These are phyloP conservation scores for Lojkania enalia DNA, from an alignment of 2,329 filamentous ascomycete genomes.

Conservation along the genomic window DNA sequence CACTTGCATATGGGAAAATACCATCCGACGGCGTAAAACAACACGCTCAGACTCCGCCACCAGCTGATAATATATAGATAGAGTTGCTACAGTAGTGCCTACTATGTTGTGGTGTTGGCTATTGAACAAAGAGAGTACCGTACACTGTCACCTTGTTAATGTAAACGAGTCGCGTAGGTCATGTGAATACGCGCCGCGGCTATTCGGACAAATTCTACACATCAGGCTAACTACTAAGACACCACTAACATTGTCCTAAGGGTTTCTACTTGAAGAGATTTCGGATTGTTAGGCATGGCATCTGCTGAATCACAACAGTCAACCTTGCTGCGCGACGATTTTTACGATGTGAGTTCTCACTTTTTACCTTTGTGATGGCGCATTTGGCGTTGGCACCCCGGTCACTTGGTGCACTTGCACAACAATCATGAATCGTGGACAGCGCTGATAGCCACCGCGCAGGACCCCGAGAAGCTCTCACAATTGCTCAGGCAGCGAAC, in stretches of 20 bases:
- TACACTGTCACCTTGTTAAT: too few species aligned
- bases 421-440: constrained; percentile 1
- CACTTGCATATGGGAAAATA: too few species aligned
- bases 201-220: constrained; percentile 10
- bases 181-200: constrained; percentile 9
- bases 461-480: constrained; percentile 44
- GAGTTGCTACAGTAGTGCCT: too few species aligned
- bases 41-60: too few species aligned
- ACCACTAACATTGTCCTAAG: constrained; percentile 18
- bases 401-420: constrained; percentile 22
- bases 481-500: constrained; percentile 41
- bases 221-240: constrained; percentile 3
- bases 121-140: too few species aligned
- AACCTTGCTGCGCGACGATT: constrained; percentile 30
- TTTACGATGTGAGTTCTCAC: constrained; percentile 41
- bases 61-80: too few species aligned
- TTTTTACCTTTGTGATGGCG: constrained; percentile 19
- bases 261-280: constrained; percentile 13
- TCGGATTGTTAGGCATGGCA: constrained; percentile 25
- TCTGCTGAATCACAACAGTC: constrained; percentile 29
- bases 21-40: too few species aligned
- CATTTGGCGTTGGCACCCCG: constrained; percentile 26
- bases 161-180: too few species aligned
- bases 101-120: too few species aligned
- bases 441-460: constrained; percentile 23